Percentiles rank a stretch among this genome's conserved stretches.
Conservation (phyloP, 2,329 filamentous ascomycete species). For the Alternaria brassicae region DNA sequence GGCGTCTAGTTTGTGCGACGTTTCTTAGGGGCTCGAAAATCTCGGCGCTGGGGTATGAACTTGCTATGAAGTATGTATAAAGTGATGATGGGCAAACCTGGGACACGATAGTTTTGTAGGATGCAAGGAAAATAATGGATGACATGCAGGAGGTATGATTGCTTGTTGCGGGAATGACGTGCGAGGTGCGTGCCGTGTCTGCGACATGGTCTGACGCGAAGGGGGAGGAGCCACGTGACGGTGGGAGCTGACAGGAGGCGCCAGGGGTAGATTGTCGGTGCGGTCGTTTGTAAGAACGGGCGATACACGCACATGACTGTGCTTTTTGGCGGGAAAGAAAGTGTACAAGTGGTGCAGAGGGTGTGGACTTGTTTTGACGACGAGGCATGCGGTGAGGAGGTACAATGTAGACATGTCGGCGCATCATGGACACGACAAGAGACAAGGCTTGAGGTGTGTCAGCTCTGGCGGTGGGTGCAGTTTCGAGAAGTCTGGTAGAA, state of each 20-base stretch:
- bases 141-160: neutral
- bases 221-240: conserved; percentile 13
- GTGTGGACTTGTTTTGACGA: neutral
- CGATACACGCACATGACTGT: conserved; percentile 3
- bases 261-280: conserved; percentile 3
- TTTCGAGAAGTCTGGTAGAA: conserved; percentile 22
- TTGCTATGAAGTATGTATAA: no score
- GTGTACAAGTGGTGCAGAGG: conserved; percentile 1
- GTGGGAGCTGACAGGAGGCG: conserved; percentile 12
- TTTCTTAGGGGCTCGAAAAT: neutral
- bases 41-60: neutral
- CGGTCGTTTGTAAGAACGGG: conserved; percentile 6
- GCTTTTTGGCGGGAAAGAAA: conserved; percentile 7
- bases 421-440: neutral
- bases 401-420: neutral
- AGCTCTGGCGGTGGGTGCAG: conserved; percentile 5
- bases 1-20: neutral
- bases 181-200: conserved; percentile 11
- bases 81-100: neutral
- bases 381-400: neutral
- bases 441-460: neutral
- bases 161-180: conserved; percentile 18
- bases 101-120: neutral
- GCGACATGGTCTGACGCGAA: conserved; percentile 24
- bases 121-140: neutral